Conservation (phyloP, 2,329 filamentous ascomycete species). For the Conoideocrella luteorostrata region DNA sequence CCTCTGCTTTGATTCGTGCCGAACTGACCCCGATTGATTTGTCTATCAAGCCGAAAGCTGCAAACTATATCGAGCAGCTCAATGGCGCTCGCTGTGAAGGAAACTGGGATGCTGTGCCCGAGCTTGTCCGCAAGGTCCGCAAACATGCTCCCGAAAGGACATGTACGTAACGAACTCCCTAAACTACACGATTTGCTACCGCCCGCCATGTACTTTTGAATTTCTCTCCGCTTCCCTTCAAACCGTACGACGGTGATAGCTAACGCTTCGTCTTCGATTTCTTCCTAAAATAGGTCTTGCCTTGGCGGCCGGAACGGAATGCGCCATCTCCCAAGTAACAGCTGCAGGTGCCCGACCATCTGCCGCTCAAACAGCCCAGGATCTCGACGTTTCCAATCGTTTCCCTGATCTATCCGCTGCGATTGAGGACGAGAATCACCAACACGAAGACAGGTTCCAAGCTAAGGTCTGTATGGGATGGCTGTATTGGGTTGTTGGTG, state of each 20-base stretch:
- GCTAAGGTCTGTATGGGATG: slow-evolving; percentile 78
- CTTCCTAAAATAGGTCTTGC: slow-evolving; percentile 62
- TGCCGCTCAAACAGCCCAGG: slow-evolving; percentile 33
- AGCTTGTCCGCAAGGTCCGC: slow-evolving; percentile 85
- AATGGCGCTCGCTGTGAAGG: slow-evolving; percentile 84
- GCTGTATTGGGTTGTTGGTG: slow-evolving; percentile 72
- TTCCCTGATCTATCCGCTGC: slow-evolving; percentile 47
- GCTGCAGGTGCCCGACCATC: slow-evolving; percentile 33
- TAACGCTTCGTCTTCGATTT: background rate
- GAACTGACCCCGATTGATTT: slow-evolving; percentile 10
- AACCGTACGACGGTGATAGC: slow-evolving; percentile 10
- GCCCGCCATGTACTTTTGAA: too few relatives aligned
- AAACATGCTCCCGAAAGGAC: slow-evolving; percentile 84
- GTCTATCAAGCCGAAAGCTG: slow-evolving; percentile 61
- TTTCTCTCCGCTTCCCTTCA: slow-evolving; percentile 1
- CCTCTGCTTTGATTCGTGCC: slow-evolving; percentile 13
- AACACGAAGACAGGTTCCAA: slow-evolving; percentile 61
- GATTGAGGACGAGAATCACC: slow-evolving; percentile 50
- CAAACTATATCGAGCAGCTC: slow-evolving; percentile 73
- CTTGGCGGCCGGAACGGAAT: slow-evolving; percentile 63
- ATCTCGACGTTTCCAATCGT: slow-evolving; percentile 38
- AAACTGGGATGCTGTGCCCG: slow-evolving; percentile 78
- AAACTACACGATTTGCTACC: background rate
- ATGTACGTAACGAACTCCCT: slow-evolving; percentile 54
- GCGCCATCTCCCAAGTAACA: slow-evolving; percentile 52